Evolutionary conservation across 768 basidiomycete species (phyloP).

Genomic region (Mrakia blollopis): DNA sequence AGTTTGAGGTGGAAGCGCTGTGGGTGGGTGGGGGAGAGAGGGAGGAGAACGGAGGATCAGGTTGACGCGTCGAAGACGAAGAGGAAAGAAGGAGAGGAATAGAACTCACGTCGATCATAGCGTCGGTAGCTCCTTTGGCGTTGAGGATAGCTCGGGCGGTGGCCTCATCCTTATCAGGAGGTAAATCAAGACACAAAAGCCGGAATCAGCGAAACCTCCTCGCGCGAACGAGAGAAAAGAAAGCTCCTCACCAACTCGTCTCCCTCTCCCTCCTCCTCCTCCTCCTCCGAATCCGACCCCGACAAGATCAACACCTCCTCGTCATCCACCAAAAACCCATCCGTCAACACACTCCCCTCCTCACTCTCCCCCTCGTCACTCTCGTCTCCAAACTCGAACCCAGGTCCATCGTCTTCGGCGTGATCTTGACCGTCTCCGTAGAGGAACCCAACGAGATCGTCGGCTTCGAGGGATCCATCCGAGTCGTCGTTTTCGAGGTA

Average conservation of each 20-base stretch:
- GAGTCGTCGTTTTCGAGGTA: conserved; percentile 7
- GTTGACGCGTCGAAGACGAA: not conserved
- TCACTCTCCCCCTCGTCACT: not conserved
- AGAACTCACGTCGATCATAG: conserved; percentile 9
- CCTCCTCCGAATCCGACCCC: not conserved
- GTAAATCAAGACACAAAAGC: not conserved
- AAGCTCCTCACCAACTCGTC: not conserved
- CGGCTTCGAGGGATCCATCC: conserved; percentile 3
- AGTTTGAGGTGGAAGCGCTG: conserved; percentile 7
- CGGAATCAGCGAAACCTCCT: not conserved
- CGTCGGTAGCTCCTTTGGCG: not conserved
- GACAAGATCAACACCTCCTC: not conserved
- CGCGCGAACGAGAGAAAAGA: not conserved
- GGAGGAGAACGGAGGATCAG: no score
- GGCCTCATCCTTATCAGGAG: not conserved
- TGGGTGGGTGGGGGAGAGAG: not conserved
- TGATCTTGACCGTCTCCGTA: not conserved
- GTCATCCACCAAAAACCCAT: conserved; percentile 3
- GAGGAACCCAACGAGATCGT: conserved; percentile 6
- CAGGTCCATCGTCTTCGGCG: not conserved
- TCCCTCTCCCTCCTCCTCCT: not conserved
- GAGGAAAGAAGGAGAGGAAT: not conserved
- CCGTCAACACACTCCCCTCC: not conserved
- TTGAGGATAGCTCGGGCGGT: not conserved
- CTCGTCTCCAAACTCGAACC: conserved; percentile 7